These are phyloP conservation scores for Sugiyamaella boreocaroliniensis DNA, from an alignment of 805 yeast species.

Conservation along the genomic window DNA sequence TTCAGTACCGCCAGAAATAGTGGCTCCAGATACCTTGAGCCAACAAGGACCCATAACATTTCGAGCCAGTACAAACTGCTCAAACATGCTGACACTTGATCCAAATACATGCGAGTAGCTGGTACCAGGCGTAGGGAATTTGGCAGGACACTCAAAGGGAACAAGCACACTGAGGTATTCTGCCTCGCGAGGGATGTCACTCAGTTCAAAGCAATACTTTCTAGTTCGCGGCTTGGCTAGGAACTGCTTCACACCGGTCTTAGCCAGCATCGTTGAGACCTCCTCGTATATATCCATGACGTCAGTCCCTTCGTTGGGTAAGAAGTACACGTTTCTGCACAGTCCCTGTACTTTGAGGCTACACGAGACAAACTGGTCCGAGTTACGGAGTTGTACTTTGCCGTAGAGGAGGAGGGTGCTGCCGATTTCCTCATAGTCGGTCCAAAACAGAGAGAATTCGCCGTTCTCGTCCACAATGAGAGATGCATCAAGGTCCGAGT, in stretches of 20 bases:
- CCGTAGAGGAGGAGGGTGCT: conserved; percentile 71
- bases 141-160: conserved; percentile 60
- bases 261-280: conserved; percentile 57
- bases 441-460: conserved; percentile 72
- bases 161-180: conserved; percentile 73
- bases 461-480: conserved; percentile 37
- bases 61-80: conserved; percentile 73
- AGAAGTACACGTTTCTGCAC: conserved; percentile 63
- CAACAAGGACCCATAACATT: conserved; percentile 97
- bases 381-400: conserved; percentile 51
- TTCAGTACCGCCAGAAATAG: conserved; percentile 44
- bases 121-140: conserved; percentile 49
- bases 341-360: conserved; percentile 70
- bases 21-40: conserved; percentile 66
- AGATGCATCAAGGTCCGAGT: neutral
- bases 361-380: conserved; percentile 54
- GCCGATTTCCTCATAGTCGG: conserved; percentile 78
- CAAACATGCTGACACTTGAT: conserved; percentile 64
- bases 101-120: conserved; percentile 81
- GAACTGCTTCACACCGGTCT: conserved; percentile 49
- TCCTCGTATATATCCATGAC: conserved; percentile 73
- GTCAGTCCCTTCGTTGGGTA: conserved; percentile 48
- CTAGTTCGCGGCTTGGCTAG: conserved; percentile 64
- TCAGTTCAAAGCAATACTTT: conserved; percentile 85
- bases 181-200: conserved; percentile 69